Percentiles rank a stretch among this genome's conserved stretches.
Evolutionary conservation across 1,284 basidiomycete species (phyloP).

Genomic region (Schizophyllum commune): DNA sequence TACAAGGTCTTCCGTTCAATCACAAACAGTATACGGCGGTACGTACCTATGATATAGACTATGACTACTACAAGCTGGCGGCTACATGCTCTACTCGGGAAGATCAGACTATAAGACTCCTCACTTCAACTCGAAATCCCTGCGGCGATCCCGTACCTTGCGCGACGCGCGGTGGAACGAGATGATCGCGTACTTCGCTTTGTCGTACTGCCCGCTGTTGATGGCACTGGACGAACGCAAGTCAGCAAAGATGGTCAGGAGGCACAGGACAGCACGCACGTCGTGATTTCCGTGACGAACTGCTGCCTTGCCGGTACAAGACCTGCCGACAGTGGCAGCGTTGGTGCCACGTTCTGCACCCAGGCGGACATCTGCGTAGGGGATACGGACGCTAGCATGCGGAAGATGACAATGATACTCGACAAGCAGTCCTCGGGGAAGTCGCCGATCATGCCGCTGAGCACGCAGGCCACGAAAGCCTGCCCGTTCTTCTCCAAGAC

Average conservation of each 20-base stretch:
- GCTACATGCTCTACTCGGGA: background rate
- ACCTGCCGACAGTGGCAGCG: constrained; percentile 56
- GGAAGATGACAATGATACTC: constrained; percentile 71
- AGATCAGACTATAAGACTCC: background rate
- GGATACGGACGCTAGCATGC: constrained; percentile 61
- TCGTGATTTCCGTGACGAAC: constrained; percentile 69
- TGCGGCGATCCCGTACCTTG: constrained; percentile 61
- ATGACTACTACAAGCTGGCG: background rate
- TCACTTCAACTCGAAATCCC: constrained; percentile 14
- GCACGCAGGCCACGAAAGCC: constrained; percentile 62
- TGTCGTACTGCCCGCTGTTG: constrained; percentile 58
- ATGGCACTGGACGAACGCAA: constrained; percentile 41
- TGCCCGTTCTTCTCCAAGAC: constrained; percentile 72
- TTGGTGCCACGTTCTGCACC: constrained; percentile 66
- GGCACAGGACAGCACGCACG: constrained; percentile 29
- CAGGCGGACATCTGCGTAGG: constrained; percentile 63
- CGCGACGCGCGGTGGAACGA: constrained; percentile 57
- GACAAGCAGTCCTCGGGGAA: constrained; percentile 85
- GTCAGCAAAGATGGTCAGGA: background rate
- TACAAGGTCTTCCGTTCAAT: no score
- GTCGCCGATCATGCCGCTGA: constrained; percentile 76
- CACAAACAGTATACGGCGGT: background rate
- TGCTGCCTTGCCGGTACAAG: constrained; percentile 65
- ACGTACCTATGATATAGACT: background rate
- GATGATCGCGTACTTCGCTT: constrained; percentile 71